Percentiles rank a stretch among this genome's conserved stretches.
Evolutionary conservation across 768 basidiomycete genomes (phyloP).

Genomic region (Psilocybe tampanensis): DNA sequence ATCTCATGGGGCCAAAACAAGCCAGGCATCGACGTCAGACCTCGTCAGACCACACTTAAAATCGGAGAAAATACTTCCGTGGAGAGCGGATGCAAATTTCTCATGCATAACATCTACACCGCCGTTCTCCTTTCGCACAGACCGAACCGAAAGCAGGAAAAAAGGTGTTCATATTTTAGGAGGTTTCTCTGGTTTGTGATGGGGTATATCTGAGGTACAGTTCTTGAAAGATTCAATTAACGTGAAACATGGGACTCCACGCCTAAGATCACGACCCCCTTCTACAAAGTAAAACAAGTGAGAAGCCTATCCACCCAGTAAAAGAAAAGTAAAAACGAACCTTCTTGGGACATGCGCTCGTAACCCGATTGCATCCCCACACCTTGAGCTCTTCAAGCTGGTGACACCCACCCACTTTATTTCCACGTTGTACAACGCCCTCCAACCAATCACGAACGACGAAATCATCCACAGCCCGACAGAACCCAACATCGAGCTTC

Average conservation of each 20-base stretch:
- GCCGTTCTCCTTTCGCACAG: no score
- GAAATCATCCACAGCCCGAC: constrained; percentile 82
- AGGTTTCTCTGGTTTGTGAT: no score
- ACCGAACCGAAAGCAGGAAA: no score
- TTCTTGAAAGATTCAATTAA: background rate
- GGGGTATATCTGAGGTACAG: background rate
- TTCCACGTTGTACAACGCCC: constrained; percentile 27
- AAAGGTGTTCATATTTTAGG: background rate
- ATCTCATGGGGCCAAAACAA: background rate
- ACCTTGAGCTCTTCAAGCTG: constrained; percentile 48
- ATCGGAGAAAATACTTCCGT: background rate
- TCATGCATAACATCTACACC: no score
- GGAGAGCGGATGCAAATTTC: background rate
- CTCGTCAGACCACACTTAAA: no score
- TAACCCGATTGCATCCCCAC: constrained; percentile 57
- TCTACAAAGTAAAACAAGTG: constrained; percentile 6
- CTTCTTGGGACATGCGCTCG: constrained; percentile 40
- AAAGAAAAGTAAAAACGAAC: constrained; percentile 25
- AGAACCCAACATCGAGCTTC: constrained; percentile 83
- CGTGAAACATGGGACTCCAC: constrained; percentile 16
- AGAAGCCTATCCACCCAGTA: background rate
- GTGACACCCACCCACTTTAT: constrained; percentile 33
- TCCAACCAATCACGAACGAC: constrained; percentile 70
- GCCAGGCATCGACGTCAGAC: background rate
- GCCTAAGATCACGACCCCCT: constrained; percentile 17